Conservation (phyloP, 306 rosid species). For the Sindora glabra region DNA sequence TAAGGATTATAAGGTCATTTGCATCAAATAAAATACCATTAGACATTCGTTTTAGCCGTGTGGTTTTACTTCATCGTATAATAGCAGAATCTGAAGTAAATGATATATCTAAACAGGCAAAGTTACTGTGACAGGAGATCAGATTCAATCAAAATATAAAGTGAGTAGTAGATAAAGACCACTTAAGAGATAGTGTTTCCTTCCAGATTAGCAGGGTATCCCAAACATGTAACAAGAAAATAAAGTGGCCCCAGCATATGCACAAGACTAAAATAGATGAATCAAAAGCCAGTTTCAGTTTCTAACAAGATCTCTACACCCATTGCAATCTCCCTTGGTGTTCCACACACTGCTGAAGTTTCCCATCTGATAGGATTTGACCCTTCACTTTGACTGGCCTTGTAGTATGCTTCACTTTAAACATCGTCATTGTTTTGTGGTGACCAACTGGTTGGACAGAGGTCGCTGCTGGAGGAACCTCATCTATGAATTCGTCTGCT, state of each 20-base stretch:
- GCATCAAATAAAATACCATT: too few species aligned
- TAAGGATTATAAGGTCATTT: too few species aligned
- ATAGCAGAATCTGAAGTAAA: too few species aligned
- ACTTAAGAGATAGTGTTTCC: too few species aligned
- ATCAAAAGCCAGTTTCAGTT: conserved; percentile 9
- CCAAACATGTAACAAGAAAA: too few species aligned
- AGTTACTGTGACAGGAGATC: too few species aligned
- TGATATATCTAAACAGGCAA: too few species aligned
- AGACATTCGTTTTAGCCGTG: too few species aligned
- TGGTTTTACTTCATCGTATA: too few species aligned
- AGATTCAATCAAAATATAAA: too few species aligned
- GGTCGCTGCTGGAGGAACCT: conserved; percentile 40
- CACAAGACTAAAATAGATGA: conserved; percentile 11
- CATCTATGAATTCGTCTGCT: conserved; percentile 74
- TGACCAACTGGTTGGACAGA: conserved; percentile 19
- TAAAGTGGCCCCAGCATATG: background rate
- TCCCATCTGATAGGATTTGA: conserved; percentile 61
- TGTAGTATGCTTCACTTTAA: conserved; percentile 40
- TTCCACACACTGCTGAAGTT: conserved; percentile 54
- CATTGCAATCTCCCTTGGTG: conserved; percentile 55
- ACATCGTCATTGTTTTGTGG: conserved; percentile 43
- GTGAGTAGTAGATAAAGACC: too few species aligned
- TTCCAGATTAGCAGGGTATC: too few species aligned
- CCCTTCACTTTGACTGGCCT: conserved; percentile 56
- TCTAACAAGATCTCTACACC: conserved; percentile 32